Evolutionary conservation across 768 basidiomycete genomes (phyloP).

Genomic region (Boletus subcaerulescens): DNA sequence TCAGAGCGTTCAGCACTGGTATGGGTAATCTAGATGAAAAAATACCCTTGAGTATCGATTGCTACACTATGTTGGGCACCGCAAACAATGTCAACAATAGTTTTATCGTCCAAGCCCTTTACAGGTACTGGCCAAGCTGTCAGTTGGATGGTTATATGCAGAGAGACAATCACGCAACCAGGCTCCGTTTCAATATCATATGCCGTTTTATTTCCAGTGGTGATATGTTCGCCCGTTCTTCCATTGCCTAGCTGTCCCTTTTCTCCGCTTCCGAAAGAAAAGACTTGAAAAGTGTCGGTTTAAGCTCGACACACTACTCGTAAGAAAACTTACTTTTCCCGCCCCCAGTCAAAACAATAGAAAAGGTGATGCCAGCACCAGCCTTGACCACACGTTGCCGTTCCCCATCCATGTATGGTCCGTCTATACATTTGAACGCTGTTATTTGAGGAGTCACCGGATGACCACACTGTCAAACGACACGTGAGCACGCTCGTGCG

Average conservation of each 20-base stretch:
- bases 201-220: constrained; percentile 78
- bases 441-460: constrained; percentile 60
- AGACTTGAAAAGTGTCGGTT: constrained; percentile 49
- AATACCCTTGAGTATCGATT: constrained; percentile 71
- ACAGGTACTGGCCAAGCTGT: constrained; percentile 54
- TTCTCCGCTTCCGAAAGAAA: constrained; percentile 87
- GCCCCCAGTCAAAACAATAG: constrained; percentile 74
- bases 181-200: constrained; percentile 77
- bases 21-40: background rate
- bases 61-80: constrained; percentile 88
- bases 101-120: constrained; percentile 71
- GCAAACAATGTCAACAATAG: constrained; percentile 77
- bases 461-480: constrained; percentile 62
- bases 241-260: constrained; percentile 94
- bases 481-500: background rate
- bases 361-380: constrained; percentile 82
- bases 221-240: constrained; percentile 87
- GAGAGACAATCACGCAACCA: constrained; percentile 39
- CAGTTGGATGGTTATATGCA: background rate
- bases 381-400: constrained; percentile 69
- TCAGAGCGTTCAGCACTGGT: constrained; percentile 7
- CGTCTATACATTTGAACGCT: constrained; percentile 60
- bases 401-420: constrained; percentile 54
- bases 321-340: constrained; percentile 59
- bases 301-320: background rate